Conservation (phyloP, 2,329 filamentous ascomycete species). For the Alternaria gansuensis region DNA sequence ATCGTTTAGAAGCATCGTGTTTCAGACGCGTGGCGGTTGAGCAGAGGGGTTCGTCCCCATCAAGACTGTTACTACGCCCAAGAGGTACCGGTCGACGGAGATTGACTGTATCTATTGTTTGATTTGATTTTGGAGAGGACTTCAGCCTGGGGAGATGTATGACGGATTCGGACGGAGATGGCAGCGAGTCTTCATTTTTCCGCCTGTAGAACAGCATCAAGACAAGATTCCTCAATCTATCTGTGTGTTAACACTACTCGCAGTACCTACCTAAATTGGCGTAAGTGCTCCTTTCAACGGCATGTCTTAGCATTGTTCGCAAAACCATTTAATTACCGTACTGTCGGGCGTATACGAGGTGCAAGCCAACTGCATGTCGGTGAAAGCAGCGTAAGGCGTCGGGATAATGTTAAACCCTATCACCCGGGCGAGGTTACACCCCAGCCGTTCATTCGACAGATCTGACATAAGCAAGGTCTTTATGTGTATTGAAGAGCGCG, state of each 20-base stretch:
- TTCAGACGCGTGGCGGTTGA: background rate
- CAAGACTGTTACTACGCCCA: too few relatives aligned
- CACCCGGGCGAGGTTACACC: background rate
- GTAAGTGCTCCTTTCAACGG: background rate
- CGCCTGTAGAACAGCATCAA: background rate
- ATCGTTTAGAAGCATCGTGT: background rate
- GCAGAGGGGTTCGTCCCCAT: background rate
- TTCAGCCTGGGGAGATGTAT: background rate
- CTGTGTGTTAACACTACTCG: background rate
- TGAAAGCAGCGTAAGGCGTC: background rate
- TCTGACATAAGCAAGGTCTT: constrained; percentile 6
- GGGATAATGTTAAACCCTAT: background rate
- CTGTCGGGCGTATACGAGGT: constrained; percentile 9
- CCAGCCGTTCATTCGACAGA: background rate
- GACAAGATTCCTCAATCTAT: background rate
- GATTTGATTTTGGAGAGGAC: background rate
- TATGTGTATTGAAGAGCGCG: background rate
- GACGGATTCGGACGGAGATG: background rate
- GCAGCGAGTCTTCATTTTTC: background rate
- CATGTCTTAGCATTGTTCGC: background rate
- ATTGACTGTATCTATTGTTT: background rate
- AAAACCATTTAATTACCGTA: background rate
- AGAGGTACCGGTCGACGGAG: background rate
- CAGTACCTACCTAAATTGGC: background rate
- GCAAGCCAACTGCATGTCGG: constrained; percentile 1